Conservation (phyloP, 2,329 filamentous ascomycete species). For the Aspergillus sp. region DNA sequence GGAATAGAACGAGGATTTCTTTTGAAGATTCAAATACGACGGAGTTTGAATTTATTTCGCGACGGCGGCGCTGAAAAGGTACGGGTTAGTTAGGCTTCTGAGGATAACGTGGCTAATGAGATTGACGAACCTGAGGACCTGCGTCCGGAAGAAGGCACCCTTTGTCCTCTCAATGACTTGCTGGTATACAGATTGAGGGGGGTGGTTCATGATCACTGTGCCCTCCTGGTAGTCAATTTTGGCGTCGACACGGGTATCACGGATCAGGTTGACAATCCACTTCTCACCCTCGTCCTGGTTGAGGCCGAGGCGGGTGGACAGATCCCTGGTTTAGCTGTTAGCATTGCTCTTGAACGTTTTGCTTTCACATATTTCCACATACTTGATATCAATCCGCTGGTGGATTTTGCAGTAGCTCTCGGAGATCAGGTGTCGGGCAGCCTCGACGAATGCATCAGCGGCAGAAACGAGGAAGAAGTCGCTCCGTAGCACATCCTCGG, state of each 20-base stretch:
- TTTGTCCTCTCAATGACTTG: slow-evolving; percentile 99
- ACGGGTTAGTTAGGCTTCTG: slow-evolving; percentile 2
- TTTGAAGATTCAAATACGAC: slow-evolving; percentile 10
- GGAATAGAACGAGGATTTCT: slow-evolving; percentile 31
- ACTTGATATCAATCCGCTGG: slow-evolving; percentile 95
- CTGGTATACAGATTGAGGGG: slow-evolving; percentile 96
- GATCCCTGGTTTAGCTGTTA: slow-evolving; percentile 56
- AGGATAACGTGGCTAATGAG: background rate
- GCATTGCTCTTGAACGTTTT: background rate
- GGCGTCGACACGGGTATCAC: slow-evolving; percentile 93
- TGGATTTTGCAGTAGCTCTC: slow-evolving; percentile 99
- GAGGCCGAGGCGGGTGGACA: slow-evolving; percentile 86
- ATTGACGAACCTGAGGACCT: slow-evolving; percentile 69
- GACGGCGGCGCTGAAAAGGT: slow-evolving; percentile 44
- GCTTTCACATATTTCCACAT: slow-evolving; percentile 28
- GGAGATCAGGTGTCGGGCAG: slow-evolving; percentile 92
- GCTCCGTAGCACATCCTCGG: slow-evolving; percentile 84
- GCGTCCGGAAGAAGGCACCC: slow-evolving; percentile 97
- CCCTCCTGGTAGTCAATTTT: slow-evolving; percentile 99
- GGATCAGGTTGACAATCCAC: slow-evolving; percentile 99
- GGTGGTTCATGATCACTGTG: slow-evolving; percentile 99
- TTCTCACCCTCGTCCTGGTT: slow-evolving; percentile 97
- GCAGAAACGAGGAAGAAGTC: slow-evolving; percentile 94
- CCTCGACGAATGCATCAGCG: slow-evolving; percentile 87
- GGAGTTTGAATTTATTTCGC: slow-evolving; percentile 43